Base-by-base conservation (phyloP, 768 basidiomycete genomes). In the Trichaptum fuscoviolaceum region DNA sequence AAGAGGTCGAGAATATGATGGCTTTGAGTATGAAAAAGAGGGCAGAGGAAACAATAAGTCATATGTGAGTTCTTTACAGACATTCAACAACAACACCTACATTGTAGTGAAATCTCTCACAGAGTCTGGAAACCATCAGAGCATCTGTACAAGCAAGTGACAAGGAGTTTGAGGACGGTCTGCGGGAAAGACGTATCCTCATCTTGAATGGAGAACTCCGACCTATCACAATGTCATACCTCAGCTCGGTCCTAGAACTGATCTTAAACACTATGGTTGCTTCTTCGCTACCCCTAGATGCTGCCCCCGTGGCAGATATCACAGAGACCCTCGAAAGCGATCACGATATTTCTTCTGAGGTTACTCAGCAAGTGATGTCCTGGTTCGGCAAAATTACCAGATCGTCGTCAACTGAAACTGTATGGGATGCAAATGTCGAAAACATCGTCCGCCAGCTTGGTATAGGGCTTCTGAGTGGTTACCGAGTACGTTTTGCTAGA, bases 131-230 rank as follows among this genome's bases (percentile, higher is more conserved):
- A 7, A 84, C 89, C 60, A 87, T 91, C 4, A 80, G 79, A 61
- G 74, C 76, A 8, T 83, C 85, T 62, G 83, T 96, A 7, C 95
- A 97, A 72, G 93, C 95, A 3, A 94, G 92, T 73, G 90, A 95
- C 65, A 77, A 71, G 0, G 95, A 97, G 73, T 76, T 97, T 24
- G 80, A 80, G 7, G 75, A 69, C 20, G 93, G 89, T 1, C 75
- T 97, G 34, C 83, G 77, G 63, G 84, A 87, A n/a, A 82, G 83
- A 58, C 88, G 88, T 5, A 85, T 98, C 26, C 85, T 97, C 18
- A 79, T 86, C 62, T 79, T 95, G 1, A 82, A 90, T 66, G 89
- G 87, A 65, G 79, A 83, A 65, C 85, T 98, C 24, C 85, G 93
- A 1, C 90, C 90, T 1, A 86, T 97, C 52, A 81, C 90, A 0